Conservation (phyloP, 495 filamentous ascomycete species). For the Hypoxylon lenormandii region DNA sequence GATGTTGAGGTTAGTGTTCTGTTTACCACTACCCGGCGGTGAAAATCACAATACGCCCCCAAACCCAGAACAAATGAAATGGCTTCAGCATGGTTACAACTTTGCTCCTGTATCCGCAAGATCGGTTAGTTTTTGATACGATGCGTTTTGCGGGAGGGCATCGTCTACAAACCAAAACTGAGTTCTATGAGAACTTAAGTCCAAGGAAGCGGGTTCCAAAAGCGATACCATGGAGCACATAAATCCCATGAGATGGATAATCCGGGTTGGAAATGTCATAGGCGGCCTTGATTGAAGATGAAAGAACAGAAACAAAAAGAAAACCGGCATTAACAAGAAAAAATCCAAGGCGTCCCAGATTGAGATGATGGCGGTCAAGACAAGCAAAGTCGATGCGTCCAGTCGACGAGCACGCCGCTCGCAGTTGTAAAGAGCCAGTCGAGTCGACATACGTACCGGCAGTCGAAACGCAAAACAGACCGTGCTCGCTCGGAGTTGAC, state of each 20-base stretch:
- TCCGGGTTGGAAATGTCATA: slow-evolving; percentile 20
- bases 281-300: slow-evolving; percentile 15
- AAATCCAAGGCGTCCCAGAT: slow-evolving; percentile 33
- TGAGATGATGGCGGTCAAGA: slow-evolving; percentile 28
- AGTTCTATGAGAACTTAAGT: slow-evolving; percentile 36
- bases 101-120: slow-evolving; percentile 58
- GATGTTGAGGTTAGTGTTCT: slow-evolving; percentile 64
- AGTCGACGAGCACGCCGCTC: slow-evolving; percentile 30
- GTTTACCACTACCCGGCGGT: slow-evolving; percentile 54
- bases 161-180: slow-evolving; percentile 55
- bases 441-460: slow-evolving; percentile 41
- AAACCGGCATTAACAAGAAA: slow-evolving; percentile 41
- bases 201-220: slow-evolving; percentile 21
- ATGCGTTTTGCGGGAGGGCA: slow-evolving; percentile 35
- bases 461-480: slow-evolving; percentile 22
- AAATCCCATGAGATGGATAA: slow-evolving; percentile 29
- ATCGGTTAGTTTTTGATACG: slow-evolving; percentile 47
- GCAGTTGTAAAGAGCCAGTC: slow-evolving; percentile 22
- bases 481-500: slow-evolving; percentile 19
- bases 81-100: slow-evolving; percentile 59
- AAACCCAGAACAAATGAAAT: slow-evolving; percentile 53
- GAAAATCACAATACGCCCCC: slow-evolving; percentile 49
- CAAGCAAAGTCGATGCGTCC: slow-evolving; percentile 15
- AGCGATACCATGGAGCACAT: slow-evolving; percentile 26
- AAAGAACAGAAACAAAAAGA: slow-evolving; percentile 15